These are phyloP conservation scores for Chamaecrista fasciculata DNA, from an alignment of 306 rosid species.

Conservation along the genomic window DNA sequence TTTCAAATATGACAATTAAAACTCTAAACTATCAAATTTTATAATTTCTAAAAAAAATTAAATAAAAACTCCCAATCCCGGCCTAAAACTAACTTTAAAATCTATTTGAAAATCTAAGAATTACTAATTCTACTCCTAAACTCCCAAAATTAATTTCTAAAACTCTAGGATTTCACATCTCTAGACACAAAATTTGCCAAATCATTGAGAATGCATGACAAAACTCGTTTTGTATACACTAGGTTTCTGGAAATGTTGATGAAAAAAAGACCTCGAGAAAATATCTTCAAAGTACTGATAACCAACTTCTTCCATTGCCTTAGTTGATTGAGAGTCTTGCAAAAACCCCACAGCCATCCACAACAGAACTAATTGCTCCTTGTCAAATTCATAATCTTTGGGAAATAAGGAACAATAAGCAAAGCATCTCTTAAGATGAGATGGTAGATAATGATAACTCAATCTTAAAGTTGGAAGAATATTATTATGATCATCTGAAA, in stretches of 20 bases:
- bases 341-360: neutral
- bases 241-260: neutral
- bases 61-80: too few relatives aligned
- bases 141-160: too few relatives aligned
- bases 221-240: neutral
- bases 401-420: conserved; percentile 3
- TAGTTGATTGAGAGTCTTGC: neutral
- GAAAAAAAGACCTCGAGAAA: neutral
- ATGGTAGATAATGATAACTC: neutral
- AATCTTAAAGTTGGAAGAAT: neutral
- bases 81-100: too few relatives aligned
- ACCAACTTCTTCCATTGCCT: neutral
- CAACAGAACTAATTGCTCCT: neutral
- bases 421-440: neutral
- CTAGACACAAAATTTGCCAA: conserved; percentile 23
- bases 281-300: neutral
- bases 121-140: too few relatives aligned
- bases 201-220: conserved; percentile 37
- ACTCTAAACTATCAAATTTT: too few relatives aligned
- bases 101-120: too few relatives aligned
- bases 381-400: neutral
- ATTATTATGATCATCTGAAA: neutral
- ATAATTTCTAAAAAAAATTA: too few relatives aligned
- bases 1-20: too few relatives aligned
- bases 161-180: too few relatives aligned